Conservation (phyloP, 305 asterid species). For the Vinca major region DNA sequence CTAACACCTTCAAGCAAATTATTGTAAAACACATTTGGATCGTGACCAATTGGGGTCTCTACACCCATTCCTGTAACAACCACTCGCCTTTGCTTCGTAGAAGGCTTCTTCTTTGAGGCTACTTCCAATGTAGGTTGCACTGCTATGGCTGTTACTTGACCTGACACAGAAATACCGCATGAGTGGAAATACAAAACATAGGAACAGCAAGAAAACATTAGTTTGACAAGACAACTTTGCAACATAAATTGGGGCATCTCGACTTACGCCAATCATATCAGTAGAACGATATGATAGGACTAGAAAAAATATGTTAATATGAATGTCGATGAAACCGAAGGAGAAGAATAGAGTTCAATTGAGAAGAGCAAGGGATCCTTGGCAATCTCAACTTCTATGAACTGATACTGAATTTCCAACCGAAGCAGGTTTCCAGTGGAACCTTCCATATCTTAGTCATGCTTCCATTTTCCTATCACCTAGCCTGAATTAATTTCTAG, state of each 20-base stretch:
- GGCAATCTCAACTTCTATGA: not conserved
- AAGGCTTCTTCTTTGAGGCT: slow-evolving; percentile 48
- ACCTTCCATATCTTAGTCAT: not conserved
- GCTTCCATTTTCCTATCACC: not conserved
- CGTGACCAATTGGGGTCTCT: slow-evolving; percentile 81
- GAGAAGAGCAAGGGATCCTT: not conserved
- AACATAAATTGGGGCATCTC: not conserved
- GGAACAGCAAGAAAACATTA: not conserved
- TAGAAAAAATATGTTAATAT: not conserved
- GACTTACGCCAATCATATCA: not conserved
- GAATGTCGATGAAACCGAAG: not conserved
- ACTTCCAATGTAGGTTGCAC: slow-evolving; percentile 47
- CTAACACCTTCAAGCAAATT: slow-evolving; percentile 90
- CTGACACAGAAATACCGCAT: slow-evolving; percentile 27
- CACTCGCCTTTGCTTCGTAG: slow-evolving; percentile 71
- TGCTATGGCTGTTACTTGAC: slow-evolving; percentile 49
- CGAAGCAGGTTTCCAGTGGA: not conserved
- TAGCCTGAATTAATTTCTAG: not conserved
- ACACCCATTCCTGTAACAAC: slow-evolving; percentile 99
- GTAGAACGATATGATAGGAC: not conserved
- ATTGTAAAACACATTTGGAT: slow-evolving; percentile 68
- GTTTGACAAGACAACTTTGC: not conserved
- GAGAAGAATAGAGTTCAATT: not conserved
- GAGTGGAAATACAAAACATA: slow-evolving; percentile 9
- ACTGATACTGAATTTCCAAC: not conserved